Conservation (phyloP, 2,329 filamentous ascomycete genomes). For the Biscogniauxia sp. region DNA sequence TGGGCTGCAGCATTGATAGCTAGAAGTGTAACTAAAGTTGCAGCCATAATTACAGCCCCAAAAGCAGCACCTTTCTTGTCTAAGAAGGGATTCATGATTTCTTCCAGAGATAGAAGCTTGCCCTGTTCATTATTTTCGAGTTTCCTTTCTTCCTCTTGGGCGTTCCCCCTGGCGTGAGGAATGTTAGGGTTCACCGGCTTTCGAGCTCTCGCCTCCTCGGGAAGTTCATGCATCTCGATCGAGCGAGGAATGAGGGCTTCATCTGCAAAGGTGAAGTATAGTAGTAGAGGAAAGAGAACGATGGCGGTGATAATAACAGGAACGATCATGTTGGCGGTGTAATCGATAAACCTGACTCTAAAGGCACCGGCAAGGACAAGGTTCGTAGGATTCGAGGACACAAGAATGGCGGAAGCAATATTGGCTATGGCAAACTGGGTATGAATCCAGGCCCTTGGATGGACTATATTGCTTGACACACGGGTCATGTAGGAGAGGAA, state of each 20-base stretch:
- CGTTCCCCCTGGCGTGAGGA: conserved; percentile 57
- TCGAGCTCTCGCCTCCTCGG: conserved; percentile 52
- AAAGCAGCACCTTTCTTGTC: conserved; percentile 65
- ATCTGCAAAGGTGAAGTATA: conserved; percentile 67
- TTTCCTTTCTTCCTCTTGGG: conserved; percentile 49
- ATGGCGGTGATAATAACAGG: conserved; percentile 67
- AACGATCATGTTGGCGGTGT: conserved; percentile 76
- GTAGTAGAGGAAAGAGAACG: conserved; percentile 65
- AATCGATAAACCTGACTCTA: conserved; percentile 67
- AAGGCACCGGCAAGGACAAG: conserved; percentile 73
- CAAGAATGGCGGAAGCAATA: conserved; percentile 71
- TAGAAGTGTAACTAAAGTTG: conserved; percentile 63
- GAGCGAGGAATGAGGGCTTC: conserved; percentile 60
- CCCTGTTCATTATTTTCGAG: conserved; percentile 47
- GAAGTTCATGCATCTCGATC: conserved; percentile 67
- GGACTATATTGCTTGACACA: conserved; percentile 68
- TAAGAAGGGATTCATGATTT: conserved; percentile 73
- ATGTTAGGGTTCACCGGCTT: conserved; percentile 72
- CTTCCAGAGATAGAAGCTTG: conserved; percentile 61
- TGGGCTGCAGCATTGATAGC: conserved; percentile 62
- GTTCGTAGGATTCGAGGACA: conserved; percentile 77
- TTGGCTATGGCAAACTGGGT: conserved; percentile 72
- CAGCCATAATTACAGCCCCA: conserved; percentile 64
- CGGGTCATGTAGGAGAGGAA: conserved; percentile 77
- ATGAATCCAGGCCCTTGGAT: conserved; percentile 71